Evolutionary conservation across 805 yeast species (phyloP).

Genomic region (Sugiyamaella chiloensis): DNA sequence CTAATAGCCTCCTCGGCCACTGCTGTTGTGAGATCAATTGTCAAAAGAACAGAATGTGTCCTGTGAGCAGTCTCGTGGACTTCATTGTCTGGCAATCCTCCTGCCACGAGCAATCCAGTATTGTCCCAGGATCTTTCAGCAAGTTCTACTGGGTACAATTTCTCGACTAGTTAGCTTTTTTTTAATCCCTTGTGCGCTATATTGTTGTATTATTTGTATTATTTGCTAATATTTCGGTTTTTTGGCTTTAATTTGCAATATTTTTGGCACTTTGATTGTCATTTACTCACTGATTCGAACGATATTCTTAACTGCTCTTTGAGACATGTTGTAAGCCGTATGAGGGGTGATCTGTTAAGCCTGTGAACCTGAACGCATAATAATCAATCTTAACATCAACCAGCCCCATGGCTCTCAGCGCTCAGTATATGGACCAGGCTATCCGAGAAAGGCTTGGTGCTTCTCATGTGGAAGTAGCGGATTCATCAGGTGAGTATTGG

Average conservation of each 20-base stretch:
- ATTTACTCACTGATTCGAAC: slow-evolving; percentile 15
- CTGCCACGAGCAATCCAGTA: slow-evolving; percentile 83
- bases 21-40: slow-evolving; percentile 78
- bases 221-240: no score
- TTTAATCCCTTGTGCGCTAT: no score
- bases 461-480: slow-evolving; percentile 65
- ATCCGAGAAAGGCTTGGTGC: slow-evolving; percentile 61
- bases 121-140: slow-evolving; percentile 95
- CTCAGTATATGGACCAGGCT: slow-evolving; percentile 43
- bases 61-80: slow-evolving; percentile 28
- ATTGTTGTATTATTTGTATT: no score
- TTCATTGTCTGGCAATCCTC: slow-evolving; percentile 35
- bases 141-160: slow-evolving; percentile 70
- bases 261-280: neutral
- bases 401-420: no score
- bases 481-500: slow-evolving; percentile 47
- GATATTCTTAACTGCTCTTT: slow-evolving; percentile 40
- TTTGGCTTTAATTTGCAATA: no score
- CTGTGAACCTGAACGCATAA: no score
- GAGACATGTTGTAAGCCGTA: slow-evolving; percentile 18
- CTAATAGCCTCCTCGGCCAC: slow-evolving; percentile 85
- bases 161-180: no score
- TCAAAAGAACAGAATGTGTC: slow-evolving; percentile 48
- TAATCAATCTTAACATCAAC: no score
- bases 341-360: no score